These are phyloP conservation scores for Wickerhamiella lipophila DNA, from an alignment of 805 yeast genomes.

Conservation along the genomic window DNA sequence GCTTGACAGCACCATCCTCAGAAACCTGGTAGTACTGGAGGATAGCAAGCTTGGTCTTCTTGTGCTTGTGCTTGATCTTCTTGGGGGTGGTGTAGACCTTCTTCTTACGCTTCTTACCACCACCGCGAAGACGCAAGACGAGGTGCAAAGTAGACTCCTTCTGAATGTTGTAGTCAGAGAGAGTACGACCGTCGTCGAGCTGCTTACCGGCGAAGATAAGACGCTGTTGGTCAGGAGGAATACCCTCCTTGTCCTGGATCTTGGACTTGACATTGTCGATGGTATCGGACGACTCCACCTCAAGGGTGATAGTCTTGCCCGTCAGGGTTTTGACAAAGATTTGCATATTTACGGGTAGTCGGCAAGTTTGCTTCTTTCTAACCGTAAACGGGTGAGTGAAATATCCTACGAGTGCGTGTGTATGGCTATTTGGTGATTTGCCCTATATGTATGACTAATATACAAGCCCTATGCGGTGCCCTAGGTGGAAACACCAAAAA, in stretches of 20 bases:
- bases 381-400: constrained; percentile 16
- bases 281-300: constrained; percentile 95
- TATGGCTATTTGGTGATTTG: not conserved
- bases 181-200: constrained; percentile 85
- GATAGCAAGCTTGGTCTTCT: constrained; percentile 98
- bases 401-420: not conserved
- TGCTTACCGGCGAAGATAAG: constrained; percentile 96
- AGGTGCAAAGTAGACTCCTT: constrained; percentile 94
- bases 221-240: constrained; percentile 97
- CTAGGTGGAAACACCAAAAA: too few relatives aligned
- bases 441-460: not conserved
- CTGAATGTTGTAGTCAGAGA: constrained; percentile 96
- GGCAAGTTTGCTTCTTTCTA: constrained; percentile 26
- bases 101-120: constrained; percentile 99
- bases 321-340: constrained; percentile 99
- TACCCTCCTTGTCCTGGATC: constrained; percentile 95
- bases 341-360: constrained; percentile 34
- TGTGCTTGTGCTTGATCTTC: constrained; percentile 99
- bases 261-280: constrained; percentile 93
- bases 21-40: constrained; percentile 99
- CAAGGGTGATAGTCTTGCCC: constrained; percentile 96
- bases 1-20: constrained; percentile 95
- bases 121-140: constrained; percentile 97
- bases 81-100: constrained; percentile 99
- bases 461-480: too few relatives aligned